phyloP scores from a whole-genome alignment of 148 eudicot species.

The Pouteria glomerata region DNA sequence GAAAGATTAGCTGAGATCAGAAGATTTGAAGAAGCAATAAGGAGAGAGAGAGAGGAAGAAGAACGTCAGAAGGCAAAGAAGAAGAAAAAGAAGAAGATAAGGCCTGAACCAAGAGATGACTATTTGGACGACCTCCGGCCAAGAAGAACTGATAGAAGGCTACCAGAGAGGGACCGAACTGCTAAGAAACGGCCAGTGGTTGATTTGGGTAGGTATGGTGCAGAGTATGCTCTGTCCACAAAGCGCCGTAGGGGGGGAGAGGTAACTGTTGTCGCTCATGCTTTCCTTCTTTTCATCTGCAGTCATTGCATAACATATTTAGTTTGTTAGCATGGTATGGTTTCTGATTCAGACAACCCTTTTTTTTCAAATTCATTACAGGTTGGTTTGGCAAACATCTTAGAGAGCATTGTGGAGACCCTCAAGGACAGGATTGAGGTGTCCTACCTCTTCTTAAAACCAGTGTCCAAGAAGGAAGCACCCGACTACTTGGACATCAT shows the following conservation, averaged over 20 bases:
- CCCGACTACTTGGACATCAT: conserved; percentile 69
- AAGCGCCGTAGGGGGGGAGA: conserved; percentile 95
- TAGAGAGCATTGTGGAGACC: conserved; percentile 71
- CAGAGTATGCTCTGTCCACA: conserved; percentile 48
- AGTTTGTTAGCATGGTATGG: not conserved
- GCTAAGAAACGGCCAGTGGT: conserved; percentile 48
- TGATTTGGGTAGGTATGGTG: conserved; percentile 52
- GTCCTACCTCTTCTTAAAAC: conserved; percentile 77
- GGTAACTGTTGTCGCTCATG: conserved; percentile 42
- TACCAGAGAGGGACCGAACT: conserved; percentile 57
- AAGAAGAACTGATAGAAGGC: conserved; percentile 48
- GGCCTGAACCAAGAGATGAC: conserved; percentile 47
- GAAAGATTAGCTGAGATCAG: conserved; percentile 45
- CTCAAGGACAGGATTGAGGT: conserved; percentile 49
- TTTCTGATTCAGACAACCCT: not conserved
- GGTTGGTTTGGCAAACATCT: conserved; percentile 84
- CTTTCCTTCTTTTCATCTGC: not conserved
- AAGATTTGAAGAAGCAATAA: conserved; percentile 58
- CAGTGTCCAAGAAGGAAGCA: conserved; percentile 87
- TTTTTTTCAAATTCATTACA: conserved; percentile 18
- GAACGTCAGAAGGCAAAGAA: conserved; percentile 57
- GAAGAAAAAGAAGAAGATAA: conserved; percentile 67
- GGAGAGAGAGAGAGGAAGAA: conserved; percentile 86
- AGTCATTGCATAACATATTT: not conserved
- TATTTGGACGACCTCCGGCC: conserved; percentile 46